Evolutionary conservation across 176 grass and related monocot genomes (phyloP).

Genomic region (Ensete glaucum): DNA sequence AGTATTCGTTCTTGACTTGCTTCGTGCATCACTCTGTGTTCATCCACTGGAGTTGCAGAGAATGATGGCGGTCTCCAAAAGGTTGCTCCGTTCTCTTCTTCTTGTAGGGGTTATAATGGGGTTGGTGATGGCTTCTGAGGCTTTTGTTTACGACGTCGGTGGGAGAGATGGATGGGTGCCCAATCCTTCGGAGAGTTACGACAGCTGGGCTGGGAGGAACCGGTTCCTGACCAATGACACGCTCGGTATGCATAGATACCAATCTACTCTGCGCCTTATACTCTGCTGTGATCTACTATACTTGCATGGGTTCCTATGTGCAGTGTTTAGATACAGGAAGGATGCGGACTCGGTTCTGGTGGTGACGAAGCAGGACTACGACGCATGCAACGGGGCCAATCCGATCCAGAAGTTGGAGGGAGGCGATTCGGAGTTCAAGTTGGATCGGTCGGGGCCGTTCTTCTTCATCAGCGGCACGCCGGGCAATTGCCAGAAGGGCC

Average conservation of each 20-base stretch:
- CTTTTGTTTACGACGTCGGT: constrained; percentile 29
- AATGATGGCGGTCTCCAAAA: background rate
- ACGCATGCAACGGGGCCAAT: constrained; percentile 23
- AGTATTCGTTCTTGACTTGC: background rate
- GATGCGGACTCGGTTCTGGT: constrained; percentile 31
- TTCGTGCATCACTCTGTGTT: too few relatives aligned
- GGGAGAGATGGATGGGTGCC: constrained; percentile 34
- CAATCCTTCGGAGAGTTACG: constrained; percentile 31
- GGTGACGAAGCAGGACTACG: constrained; percentile 30
- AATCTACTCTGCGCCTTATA: too few relatives aligned
- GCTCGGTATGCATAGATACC: constrained; percentile 23
- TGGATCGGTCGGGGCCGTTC: constrained; percentile 21
- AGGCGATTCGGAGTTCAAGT: constrained; percentile 22
- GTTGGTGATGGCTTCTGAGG: constrained; percentile 10
- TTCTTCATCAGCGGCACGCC: constrained; percentile 41
- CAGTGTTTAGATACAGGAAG: constrained; percentile 50
- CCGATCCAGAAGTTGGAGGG: constrained; percentile 24
- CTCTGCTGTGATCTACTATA: too few relatives aligned
- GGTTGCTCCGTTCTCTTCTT: background rate
- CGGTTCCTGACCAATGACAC: constrained; percentile 38
- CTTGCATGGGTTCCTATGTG: too few relatives aligned
- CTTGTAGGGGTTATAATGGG: background rate
- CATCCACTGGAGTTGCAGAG: background rate
- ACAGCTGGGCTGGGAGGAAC: constrained; percentile 28
- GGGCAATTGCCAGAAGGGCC: constrained; percentile 25